A percentile compares a stretch with the other conserved stretches of the same genome.
phyloP scores from a whole-genome alignment of 495 filamentous ascomycete species.

The Gamarada debralockiae region DNA sequence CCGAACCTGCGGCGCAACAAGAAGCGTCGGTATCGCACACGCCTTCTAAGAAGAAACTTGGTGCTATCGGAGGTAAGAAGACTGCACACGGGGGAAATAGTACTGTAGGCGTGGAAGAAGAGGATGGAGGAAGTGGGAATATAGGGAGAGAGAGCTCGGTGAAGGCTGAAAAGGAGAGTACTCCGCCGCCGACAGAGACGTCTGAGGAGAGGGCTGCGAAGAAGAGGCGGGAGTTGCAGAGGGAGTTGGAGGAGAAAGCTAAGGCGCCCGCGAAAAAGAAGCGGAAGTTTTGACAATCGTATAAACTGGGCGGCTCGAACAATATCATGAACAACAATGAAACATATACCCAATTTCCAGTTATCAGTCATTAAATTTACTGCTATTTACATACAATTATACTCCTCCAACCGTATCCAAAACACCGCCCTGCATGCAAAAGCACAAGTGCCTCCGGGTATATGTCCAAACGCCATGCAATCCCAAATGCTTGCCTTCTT shows the following conservation, averaged over 20 bases:
- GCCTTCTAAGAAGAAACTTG: slow-evolving; percentile 6
- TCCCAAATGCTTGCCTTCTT: not conserved
- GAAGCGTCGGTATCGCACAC: not conserved
- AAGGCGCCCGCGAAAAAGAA: slow-evolving; percentile 67
- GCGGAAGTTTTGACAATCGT: slow-evolving; percentile 50
- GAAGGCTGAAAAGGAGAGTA: slow-evolving; percentile 1
- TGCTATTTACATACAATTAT: not conserved
- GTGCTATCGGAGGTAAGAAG: slow-evolving; percentile 2
- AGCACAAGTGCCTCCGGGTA: not conserved
- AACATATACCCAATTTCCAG: not conserved
- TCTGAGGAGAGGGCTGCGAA: slow-evolving; percentile 55
- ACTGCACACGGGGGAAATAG: not conserved
- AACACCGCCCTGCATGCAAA: not conserved
- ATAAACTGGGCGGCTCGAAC: not conserved
- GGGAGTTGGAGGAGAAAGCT: slow-evolving; percentile 60
- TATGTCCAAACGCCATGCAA: slow-evolving; percentile 2
- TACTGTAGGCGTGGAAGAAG: not conserved
- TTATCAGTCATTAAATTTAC: not conserved
- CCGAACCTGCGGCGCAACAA: too few species aligned
- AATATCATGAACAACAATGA: not conserved
- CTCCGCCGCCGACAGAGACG: slow-evolving; percentile 30
- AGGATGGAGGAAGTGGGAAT: not conserved
- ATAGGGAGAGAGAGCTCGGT: not conserved
- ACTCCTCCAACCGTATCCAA: not conserved
- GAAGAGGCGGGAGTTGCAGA: slow-evolving; percentile 60